Percentiles rank a stretch among this genome's conserved stretches.
These are phyloP conservation scores for Starmerella geochares DNA, from an alignment of 805 yeast genomes.

Conservation along the genomic window DNA sequence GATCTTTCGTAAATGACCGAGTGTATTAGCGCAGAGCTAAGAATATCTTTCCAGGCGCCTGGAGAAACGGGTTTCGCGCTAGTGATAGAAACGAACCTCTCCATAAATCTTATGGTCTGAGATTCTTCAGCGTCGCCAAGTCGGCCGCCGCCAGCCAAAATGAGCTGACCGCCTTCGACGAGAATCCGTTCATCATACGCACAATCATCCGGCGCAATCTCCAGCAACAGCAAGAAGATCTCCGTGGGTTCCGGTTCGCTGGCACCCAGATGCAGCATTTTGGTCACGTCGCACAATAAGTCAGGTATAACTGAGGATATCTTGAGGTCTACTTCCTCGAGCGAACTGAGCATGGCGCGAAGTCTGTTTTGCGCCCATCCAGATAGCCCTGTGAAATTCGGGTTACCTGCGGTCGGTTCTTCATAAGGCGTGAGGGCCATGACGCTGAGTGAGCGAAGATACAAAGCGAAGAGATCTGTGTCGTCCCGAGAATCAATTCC, in stretches of 20 bases:
- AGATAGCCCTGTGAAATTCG: conserved; percentile 14
- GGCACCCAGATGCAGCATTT: background rate
- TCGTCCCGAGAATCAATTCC: conserved; percentile 21
- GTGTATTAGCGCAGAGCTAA: conserved; percentile 45
- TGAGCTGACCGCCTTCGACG: conserved; percentile 13
- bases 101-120: conserved; percentile 7
- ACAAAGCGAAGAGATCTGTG: conserved; percentile 6
- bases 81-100: conserved; percentile 24
- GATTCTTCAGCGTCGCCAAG: conserved; percentile 1
- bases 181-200: background rate
- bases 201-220: background rate
- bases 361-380: conserved; percentile 13
- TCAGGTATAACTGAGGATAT: background rate
- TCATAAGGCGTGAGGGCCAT: conserved; percentile 19
- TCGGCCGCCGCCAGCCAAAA: conserved; percentile 12
- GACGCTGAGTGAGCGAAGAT: conserved; percentile 11
- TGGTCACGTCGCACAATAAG: conserved; percentile 8
- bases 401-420: conserved; percentile 8
- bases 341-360: background rate
- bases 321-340: background rate
- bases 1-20: conserved; percentile 48
- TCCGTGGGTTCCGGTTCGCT: background rate
- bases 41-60: conserved; percentile 30
- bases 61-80: conserved; percentile 31
- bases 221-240: conserved; percentile 12